Evolutionary conservation across 805 yeast species (phyloP).

Genomic region (Candida andamanensis): DNA sequence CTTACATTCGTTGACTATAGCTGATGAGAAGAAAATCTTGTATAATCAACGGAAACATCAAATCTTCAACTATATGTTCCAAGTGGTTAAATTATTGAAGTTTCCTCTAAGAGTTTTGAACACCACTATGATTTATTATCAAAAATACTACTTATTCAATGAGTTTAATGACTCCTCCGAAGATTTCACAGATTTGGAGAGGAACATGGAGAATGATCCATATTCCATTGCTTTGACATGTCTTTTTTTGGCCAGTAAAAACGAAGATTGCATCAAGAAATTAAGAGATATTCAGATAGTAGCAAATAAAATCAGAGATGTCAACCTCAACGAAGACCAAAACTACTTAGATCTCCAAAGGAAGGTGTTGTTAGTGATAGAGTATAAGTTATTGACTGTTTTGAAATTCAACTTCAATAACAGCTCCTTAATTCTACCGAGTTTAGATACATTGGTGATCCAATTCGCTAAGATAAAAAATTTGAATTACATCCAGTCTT

Average conservation of each 20-base stretch:
- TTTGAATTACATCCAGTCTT: conserved; percentile 43
- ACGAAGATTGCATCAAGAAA: conserved; percentile 81
- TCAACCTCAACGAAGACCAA: conserved; percentile 18
- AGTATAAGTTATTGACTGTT: conserved; percentile 69
- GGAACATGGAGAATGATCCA: conserved; percentile 37
- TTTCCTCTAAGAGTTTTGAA: conserved; percentile 69
- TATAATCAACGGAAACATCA: conserved; percentile 50
- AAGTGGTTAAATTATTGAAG: conserved; percentile 48
- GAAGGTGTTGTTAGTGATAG: conserved; percentile 53
- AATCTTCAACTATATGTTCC: conserved; percentile 50
- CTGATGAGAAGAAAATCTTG: conserved; percentile 38
- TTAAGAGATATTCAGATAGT: conserved; percentile 55
- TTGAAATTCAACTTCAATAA: conserved; percentile 76
- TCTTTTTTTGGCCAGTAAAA: conserved; percentile 66
- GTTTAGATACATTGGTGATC: conserved; percentile 60
- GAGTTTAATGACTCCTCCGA: conserved; percentile 37
- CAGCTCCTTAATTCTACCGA: conserved; percentile 36
- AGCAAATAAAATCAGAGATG: conserved; percentile 38
- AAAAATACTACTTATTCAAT: conserved; percentile 64
- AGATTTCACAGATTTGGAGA: conserved; percentile 25
- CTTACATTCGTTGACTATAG: conserved; percentile 49
- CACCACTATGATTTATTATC: conserved; percentile 68
- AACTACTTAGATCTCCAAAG: conserved; percentile 47
- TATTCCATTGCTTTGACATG: conserved; percentile 66
- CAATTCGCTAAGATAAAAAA: conserved; percentile 51